Evolutionary conservation across 192 early-diverging fungal species (phyloP).

Genomic region (Blastocladiella britannica): DNA sequence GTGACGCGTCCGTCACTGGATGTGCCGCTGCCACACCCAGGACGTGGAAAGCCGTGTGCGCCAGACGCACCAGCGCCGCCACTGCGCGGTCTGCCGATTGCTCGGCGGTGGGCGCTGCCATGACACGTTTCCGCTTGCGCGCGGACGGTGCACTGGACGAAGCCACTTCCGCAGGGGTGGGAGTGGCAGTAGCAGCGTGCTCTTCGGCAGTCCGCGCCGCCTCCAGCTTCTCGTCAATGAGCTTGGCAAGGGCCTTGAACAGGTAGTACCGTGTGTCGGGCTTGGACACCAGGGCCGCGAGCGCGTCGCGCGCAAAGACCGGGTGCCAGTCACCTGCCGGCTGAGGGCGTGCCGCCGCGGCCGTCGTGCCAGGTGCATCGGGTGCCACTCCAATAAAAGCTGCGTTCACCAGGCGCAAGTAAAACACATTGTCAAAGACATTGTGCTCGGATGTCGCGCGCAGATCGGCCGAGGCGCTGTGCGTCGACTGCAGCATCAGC

Average conservation of each 20-base stretch:
- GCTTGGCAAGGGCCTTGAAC: conserved; percentile 36
- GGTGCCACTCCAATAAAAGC: no score
- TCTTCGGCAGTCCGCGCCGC: conserved; percentile 3
- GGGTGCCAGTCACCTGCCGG: conserved; percentile 31
- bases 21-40: no score
- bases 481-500: conserved; percentile 45
- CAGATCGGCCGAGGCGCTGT: conserved; percentile 30
- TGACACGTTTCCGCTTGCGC: conserved; percentile 5
- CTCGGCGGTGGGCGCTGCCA: neutral
- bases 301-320: conserved; percentile 34
- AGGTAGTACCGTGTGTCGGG: conserved; percentile 77
- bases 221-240: conserved; percentile 6
- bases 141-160: neutral
- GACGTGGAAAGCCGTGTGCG: conserved; percentile 6
- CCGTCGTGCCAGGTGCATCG: no score
- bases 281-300: conserved; percentile 51
- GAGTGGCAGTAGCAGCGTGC: conserved; percentile 5
- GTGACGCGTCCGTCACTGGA: no score
- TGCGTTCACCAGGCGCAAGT: conserved; percentile 25
- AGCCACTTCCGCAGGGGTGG: no score
- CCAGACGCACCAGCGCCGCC: neutral
- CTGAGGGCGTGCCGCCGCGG: no score
- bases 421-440: conserved; percentile 54
- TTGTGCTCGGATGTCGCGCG: conserved; percentile 14
- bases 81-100: neutral